These are phyloP conservation scores for Paspalum vaginatum DNA, from an alignment of 176 grass and related monocot genomes.

Conservation along the genomic window DNA sequence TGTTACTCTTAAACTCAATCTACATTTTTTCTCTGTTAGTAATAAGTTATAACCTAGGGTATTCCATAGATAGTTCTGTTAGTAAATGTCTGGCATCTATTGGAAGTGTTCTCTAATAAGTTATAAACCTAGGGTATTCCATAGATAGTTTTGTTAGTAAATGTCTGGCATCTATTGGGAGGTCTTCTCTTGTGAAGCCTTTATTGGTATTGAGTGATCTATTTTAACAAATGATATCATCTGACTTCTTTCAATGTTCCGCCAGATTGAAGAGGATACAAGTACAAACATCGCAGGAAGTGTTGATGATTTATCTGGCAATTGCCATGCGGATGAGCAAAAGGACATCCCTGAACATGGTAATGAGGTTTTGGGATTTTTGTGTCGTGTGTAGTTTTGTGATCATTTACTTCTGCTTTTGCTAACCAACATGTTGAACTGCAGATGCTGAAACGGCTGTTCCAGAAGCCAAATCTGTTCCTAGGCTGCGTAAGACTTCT, in stretches of 20 bases:
- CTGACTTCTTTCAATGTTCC: conserved; percentile 18
- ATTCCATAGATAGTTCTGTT: not conserved
- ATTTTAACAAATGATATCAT: not conserved
- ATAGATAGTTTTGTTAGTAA: not conserved
- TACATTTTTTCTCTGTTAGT: not conserved
- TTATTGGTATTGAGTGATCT: not conserved
- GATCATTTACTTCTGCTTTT: conserved; percentile 6
- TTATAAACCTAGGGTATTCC: not conserved
- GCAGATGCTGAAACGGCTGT: conserved; percentile 30
- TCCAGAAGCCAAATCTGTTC: conserved; percentile 47
- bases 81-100: not conserved
- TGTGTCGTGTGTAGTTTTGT: conserved; percentile 22
- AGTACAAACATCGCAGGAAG: conserved; percentile 26
- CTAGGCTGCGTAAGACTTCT: conserved; percentile 42
- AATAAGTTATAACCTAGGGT: not conserved
- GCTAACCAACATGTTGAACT: conserved; percentile 27
- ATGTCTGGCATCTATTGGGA: not conserved
- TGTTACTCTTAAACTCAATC: conserved; percentile 9
- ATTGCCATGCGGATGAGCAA: conserved; percentile 31
- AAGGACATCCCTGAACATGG: conserved; percentile 54
- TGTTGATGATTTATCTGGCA: not conserved
- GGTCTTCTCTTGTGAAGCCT: not conserved
- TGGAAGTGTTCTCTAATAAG: not conserved
- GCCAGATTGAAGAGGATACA: conserved; percentile 52
- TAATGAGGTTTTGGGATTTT: conserved; percentile 42